Base-by-base conservation (phyloP, 192 early-diverging fungal genomes). In the Gryganskiella cystojenkinii region DNA sequence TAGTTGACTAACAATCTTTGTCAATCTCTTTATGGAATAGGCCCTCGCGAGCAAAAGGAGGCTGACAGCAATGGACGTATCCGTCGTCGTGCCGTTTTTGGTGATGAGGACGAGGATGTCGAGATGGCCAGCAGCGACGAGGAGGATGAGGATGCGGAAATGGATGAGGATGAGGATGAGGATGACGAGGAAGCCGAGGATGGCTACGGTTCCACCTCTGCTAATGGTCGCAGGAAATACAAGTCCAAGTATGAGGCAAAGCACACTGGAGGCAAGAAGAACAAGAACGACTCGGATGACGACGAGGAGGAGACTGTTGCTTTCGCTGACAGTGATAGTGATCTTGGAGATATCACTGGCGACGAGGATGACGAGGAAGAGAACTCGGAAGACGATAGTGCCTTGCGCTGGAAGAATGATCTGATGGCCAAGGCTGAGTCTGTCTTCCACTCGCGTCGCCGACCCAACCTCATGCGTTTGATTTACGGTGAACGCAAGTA, bases 391-490 rank as follows among this genome's bases (percentile, higher is more conserved):
- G 64, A 85, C 3, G 84, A 85, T 44, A 88, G 87, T 6, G 67
- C 82, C 27, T 51, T 91, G 27, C 81, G 83, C 15, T 94, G 93
- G 93, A 95, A 94, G 74, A 70, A 83, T 24, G 85, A 91, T 53
- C 43, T 94, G 43, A 80, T 87, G 47, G 79, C 87, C 56, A 90
- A 89, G 67, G 93, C 90, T 8, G 80, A 83, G 30, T 70, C 84
- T 11, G 80, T 81, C 20, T 93, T 89, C 70, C 61, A 72, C 31
- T 71, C 80, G 10, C 81, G 78, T 64, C 83, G 87, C 28, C 91
- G 94, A 20, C 81, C 91, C 56, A 95, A 95, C 61, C 75, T 98
- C 44, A 96, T 96, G 95, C 88, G 95, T 34, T 71, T 96, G 0
- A 93, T 99, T 31, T 99, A 99, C 70, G 90, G 91, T 25, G 63